Base-by-base conservation (phyloP, 2,329 filamentous ascomycete species). In the Diplodia corticola region DNA sequence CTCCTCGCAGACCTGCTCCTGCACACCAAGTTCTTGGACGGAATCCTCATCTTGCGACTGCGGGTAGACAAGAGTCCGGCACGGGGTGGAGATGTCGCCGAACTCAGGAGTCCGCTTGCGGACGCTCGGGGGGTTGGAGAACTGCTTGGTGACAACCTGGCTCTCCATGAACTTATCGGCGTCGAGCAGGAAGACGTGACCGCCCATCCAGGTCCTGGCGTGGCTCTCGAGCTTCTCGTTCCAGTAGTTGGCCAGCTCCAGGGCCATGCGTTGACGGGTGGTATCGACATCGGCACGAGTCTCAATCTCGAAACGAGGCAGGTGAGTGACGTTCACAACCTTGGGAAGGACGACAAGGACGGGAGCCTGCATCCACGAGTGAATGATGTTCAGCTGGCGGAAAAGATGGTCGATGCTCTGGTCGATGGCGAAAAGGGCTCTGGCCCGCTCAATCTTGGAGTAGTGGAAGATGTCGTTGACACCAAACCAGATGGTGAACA, bases 401-500 rank as follows among this genome's bases (percentile, higher is more conserved):
- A 78, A 76, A 26, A 78, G 68, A 44, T 72, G 70, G 33, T 73
- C 70, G 30, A 79, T 73, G 61, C 74, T 78, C 50, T 70, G 71
- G 40, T 76, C 71, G 40, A 78, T 74, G 9, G 75, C 75, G 28
- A 69, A 69, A 49, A 74, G 69, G 3, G 73, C 77, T 7, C 67
- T 68, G 28, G 72, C 68, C 33, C 71, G 71, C 17, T 76, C 73
- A 51, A 78, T 66, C 3, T 67, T 57, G 1, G 74, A 72, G 63
- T 75, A 78, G 55, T 76, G 73, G 67, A 75, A 68, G 24, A 79
- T 65, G 54, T 79, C 77, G 72, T 75, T 77, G 22, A 76, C 69
- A 9, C 77, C 76, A 55, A 79, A 77, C 49, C 73, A 74, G 10
- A 79, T 71, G 7, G 76, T 76, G 67, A 78, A 78, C 13, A 77